Evolutionary conservation across 2,329 filamentous ascomycete species (phyloP), one percentile per base, ranked within the genome.

Genomic region (Botrytis hyacinthi): DNA sequence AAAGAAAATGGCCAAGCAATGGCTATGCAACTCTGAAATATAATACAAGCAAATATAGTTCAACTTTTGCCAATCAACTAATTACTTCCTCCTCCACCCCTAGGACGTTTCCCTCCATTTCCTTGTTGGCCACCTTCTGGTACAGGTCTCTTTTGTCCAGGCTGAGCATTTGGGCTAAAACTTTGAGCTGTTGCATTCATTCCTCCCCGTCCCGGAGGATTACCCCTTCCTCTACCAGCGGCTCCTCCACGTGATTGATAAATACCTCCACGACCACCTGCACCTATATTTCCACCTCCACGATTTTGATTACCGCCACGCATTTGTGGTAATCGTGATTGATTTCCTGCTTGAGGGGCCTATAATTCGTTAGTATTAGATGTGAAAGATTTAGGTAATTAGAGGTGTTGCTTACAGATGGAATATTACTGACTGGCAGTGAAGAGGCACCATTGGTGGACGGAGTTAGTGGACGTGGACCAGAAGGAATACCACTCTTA

Each of bases 91-190:
- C 35, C 51, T 57, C 80, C 80, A 8, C 85, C 85, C 75, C 85
- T 80, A 76, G 85, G 84, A 76, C 85, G 82, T 79, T 87, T 87
- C 57, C 84, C 85, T 68, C 78, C 80, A 74, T 78, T 82, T 32
- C 75, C 78, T 71, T 79, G 78, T 32, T 74, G 65, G 63, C 80
- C 82, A 35, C 77, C 79, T 40, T 80, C 79, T 35, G 79, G 80
- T 32, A 78, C 77, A 63, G 78, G 76, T 73, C 80, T 73, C 74
- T 81, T 81, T 44, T 77, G 72, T 16, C 80, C 80, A 46, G 74
- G 74, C 67, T 76, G 77, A 37, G 76, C 76, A 48, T 74, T 71
- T 42, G 80, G 79, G 63, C 75, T 81, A 63, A 79, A 81, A 51
- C 72, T 72, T 46, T 75, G 74, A 32, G 80, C 80, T n/a, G 68